Conservation (phyloP, 2,329 filamentous ascomycete species). For the Venturia oleaginea region DNA sequence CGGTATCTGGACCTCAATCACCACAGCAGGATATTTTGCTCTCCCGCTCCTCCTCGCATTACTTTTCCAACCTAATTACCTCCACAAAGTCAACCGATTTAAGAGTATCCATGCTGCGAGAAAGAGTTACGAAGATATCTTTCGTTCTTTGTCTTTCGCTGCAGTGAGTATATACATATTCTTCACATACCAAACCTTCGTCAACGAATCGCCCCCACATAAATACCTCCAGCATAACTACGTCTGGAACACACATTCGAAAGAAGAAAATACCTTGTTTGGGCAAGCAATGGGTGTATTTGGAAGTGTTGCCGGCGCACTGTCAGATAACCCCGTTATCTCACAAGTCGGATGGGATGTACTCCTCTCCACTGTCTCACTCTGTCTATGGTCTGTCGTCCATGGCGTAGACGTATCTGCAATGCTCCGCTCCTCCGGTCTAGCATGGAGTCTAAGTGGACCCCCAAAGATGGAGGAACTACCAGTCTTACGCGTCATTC, state of each 20-base stretch:
- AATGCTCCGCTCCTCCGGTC: conserved; percentile 34
- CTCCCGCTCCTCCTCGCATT: background rate
- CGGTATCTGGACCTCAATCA: background rate
- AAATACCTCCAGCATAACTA: conserved; percentile 22
- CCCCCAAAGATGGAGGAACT: no score
- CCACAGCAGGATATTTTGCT: conserved; percentile 2
- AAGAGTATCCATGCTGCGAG: background rate
- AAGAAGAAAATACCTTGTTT: conserved; percentile 35
- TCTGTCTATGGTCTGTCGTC: conserved; percentile 51
- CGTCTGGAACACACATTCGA: conserved; percentile 34
- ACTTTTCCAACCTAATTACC: conserved; percentile 2
- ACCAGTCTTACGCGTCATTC: background rate
- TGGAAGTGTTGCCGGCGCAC: conserved; percentile 39
- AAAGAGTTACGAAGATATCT: conserved; percentile 9
- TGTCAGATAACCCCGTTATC: conserved; percentile 50
- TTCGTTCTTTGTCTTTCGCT: background rate
- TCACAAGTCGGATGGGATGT: conserved; percentile 51
- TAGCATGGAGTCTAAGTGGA: conserved; percentile 21
- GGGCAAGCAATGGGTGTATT: conserved; percentile 39
- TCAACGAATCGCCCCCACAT: conserved; percentile 3
- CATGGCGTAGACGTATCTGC: conserved; percentile 42
- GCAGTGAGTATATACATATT: background rate
- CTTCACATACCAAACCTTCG: background rate
- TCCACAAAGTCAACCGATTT: background rate
- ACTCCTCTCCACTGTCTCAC: conserved; percentile 43